Evolutionary conservation across 371 early-diverging fungal genomes (phyloP), one percentile per base, ranked within the genome.

Genomic region (Thermomucor indicae-seudaticae): DNA sequence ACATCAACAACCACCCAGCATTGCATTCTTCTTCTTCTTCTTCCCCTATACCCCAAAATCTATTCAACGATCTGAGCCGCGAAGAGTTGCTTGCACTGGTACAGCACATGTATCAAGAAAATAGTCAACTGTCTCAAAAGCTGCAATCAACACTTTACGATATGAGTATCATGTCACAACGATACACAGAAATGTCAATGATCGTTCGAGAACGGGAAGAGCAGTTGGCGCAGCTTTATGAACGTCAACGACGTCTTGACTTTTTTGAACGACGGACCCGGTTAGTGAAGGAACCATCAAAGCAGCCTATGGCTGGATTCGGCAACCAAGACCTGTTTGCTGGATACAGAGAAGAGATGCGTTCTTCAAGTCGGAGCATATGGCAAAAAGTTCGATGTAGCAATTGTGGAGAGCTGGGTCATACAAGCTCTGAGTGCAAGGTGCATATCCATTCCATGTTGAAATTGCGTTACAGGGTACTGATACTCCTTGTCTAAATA

Each of bases 121-220:
- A 76, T 44, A 53, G 59, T 14, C 68, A 70, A 25, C 28, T 79
- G 28, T 47, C 70, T 16, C 58, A 70, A 4, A 65, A 68, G 0
- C 42, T 74, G 44, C 57, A 67, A 19, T 64, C 63, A 16, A 66
- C 72, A 64, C 79, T 70, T 42, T 70, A 73, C 39, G 76, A 79
- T 30, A 65, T 79, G 39, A 59, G 67, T 4, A 58, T 64, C 10
- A 46, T 75, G 49, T 68, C 64, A 4, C 57, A 55, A 34, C 66
- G 68, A 24, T 72, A 73, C 34, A 58, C 67, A 10, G 72, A 72
- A 12, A 40, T 72, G 43, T 62, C 70, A 16, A 53, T 64, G 3
- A 40, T 72, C 30, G 65, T 67, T 14, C 72, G 75, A 8, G 75
- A 75, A 32, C 74, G 71, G n/a, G 78, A 75, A 23, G 47, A 47